Percentiles rank a stretch among this genome's conserved stretches.
Conservation (phyloP, 768 basidiomycete species). For the Lyophyllum shimeji region DNA sequence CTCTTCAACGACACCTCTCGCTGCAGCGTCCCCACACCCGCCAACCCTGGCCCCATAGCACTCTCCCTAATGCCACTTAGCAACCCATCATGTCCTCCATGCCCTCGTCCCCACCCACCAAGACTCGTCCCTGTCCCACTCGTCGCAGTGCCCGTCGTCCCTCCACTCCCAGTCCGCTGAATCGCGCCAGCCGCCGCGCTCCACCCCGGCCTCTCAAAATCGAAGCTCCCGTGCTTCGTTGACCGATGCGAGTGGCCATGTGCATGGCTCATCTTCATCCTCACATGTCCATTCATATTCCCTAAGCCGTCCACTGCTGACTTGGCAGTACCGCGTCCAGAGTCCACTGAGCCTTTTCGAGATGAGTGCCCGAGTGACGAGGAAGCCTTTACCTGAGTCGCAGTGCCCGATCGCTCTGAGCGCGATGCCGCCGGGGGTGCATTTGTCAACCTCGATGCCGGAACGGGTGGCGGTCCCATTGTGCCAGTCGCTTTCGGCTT, state of each 20-base stretch:
- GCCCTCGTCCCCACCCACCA: conserved; percentile 24
- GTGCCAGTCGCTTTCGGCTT: conserved; percentile 6
- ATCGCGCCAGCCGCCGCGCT: conserved; percentile 25
- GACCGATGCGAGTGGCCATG: conserved; percentile 28
- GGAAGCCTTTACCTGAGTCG: conserved; percentile 6
- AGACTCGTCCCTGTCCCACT: conserved; percentile 30
- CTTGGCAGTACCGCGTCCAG: conserved; percentile 29
- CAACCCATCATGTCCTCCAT: conserved; percentile 14
- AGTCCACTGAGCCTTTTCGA: conserved; percentile 35
- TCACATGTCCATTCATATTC: conserved; percentile 21
- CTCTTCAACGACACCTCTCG: conserved; percentile 39
- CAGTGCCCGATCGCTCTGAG: background rate
- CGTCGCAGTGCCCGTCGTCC: conserved; percentile 30
- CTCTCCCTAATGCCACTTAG: conserved; percentile 30
- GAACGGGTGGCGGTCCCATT: conserved; percentile 11
- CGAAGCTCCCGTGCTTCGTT: conserved; percentile 71
- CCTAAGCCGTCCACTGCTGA: conserved; percentile 22
- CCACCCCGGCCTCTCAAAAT: conserved; percentile 70
- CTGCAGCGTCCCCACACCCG: conserved; percentile 46
- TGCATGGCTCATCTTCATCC: conserved; percentile 8
- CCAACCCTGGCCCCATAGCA: conserved; percentile 39
- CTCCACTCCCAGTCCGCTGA: conserved; percentile 47
- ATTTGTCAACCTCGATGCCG: conserved; percentile 29
- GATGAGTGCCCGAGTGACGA: conserved; percentile 12
- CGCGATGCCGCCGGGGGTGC: conserved; percentile 32